Evolutionary conservation across 192 early-diverging fungal genomes (phyloP).

Genomic region (Backusella luteola): DNA sequence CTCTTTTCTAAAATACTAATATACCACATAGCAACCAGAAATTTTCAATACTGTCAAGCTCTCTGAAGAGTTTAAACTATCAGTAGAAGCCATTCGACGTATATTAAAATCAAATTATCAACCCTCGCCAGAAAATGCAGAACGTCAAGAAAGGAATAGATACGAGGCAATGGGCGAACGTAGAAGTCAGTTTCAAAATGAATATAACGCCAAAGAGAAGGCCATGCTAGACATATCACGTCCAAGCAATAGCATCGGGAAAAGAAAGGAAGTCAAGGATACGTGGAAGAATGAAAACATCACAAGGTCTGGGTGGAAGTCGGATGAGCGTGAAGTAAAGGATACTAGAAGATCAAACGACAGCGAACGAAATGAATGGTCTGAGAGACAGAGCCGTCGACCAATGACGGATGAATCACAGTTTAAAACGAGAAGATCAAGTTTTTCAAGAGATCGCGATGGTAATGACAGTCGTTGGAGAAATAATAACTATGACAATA

Average conservation of each 20-base stretch:
- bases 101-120: slow-evolving; percentile 53
- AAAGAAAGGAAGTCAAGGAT: neutral
- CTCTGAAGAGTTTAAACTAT: slow-evolving; percentile 51
- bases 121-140: slow-evolving; percentile 28
- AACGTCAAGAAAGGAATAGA: slow-evolving; percentile 43
- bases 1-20: neutral
- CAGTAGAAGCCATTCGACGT: slow-evolving; percentile 47
- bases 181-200: slow-evolving; percentile 19
- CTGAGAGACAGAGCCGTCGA: neutral
- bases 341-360: neutral
- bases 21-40: slow-evolving; percentile 37
- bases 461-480: neutral
- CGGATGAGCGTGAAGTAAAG: neutral
- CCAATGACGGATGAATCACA: neutral
- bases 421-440: neutral
- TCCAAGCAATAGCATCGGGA: neutral
- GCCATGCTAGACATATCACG: neutral
- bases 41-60: slow-evolving; percentile 42
- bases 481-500: neutral
- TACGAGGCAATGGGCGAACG: slow-evolving; percentile 33
- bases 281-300: neutral
- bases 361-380: neutral
- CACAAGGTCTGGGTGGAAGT: neutral
- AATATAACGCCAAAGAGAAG: neutral
- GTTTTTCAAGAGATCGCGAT: neutral